Percentiles rank a stretch among this genome's conserved stretches.
phyloP scores from a whole-genome alignment of 78 protist genomes.

The Dictyostelium citrinum region DNA sequence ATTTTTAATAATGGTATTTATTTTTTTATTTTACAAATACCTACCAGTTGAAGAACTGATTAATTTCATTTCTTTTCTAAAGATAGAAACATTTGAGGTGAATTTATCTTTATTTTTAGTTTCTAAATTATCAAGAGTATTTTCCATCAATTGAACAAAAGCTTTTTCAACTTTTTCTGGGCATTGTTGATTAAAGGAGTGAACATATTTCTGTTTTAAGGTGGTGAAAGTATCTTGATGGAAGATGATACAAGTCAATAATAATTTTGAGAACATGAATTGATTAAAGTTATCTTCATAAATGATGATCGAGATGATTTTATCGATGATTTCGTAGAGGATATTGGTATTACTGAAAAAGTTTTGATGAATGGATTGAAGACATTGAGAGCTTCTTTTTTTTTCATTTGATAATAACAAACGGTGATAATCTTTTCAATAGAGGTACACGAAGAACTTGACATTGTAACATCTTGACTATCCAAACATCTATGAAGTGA shows the following conservation, averaged over 20 bases:
- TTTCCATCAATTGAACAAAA: slow-evolving; percentile 22
- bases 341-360: slow-evolving; percentile 11
- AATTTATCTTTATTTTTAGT: slow-evolving; percentile 52
- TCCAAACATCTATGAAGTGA: slow-evolving; percentile 26
- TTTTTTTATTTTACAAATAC: not conserved
- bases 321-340: slow-evolving; percentile 19
- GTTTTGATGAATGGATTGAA: not conserved
- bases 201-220: slow-evolving; percentile 29
- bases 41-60: slow-evolving; percentile 15
- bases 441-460: slow-evolving; percentile 17
- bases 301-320: not conserved
- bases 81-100: slow-evolving; percentile 25
- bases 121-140: slow-evolving; percentile 60
- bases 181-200: not conserved
- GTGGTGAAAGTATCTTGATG: slow-evolving; percentile 16
- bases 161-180: slow-evolving; percentile 31
- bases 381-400: not conserved
- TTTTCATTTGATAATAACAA: not conserved
- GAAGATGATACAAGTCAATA: slow-evolving; percentile 48
- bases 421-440: slow-evolving; percentile 32
- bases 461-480: not conserved
- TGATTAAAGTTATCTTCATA: slow-evolving; percentile 48
- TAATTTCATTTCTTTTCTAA: slow-evolving; percentile 46
- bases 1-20: not conserved
- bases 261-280: slow-evolving; percentile 17